Evolutionary conservation across 2,329 filamentous ascomycete species (phyloP).

Genomic region (Fusarium begoniae): DNA sequence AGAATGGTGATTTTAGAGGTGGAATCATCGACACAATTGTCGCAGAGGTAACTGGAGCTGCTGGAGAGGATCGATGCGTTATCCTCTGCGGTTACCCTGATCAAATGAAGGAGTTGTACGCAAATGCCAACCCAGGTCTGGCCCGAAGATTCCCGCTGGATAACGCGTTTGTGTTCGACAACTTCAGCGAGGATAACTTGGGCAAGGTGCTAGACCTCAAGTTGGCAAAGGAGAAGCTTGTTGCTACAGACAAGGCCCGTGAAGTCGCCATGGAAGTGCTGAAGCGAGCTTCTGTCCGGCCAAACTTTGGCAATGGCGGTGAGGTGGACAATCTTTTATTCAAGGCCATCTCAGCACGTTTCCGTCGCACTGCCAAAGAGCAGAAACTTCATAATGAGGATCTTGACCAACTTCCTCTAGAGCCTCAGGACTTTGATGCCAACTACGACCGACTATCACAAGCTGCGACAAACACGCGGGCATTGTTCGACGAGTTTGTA

Average conservation of each 20-base stretch:
- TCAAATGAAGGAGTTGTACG: constrained; percentile 76
- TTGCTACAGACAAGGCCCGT: constrained; percentile 62
- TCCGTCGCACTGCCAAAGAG: constrained; percentile 38
- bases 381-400: constrained; percentile 31
- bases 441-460: constrained; percentile 61
- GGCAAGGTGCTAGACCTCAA: constrained; percentile 71
- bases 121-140: constrained; percentile 76
- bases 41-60: constrained; percentile 74
- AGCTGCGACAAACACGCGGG: constrained; percentile 55
- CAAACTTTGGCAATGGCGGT: constrained; percentile 80
- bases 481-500: constrained; percentile 68
- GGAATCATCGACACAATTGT: constrained; percentile 80
- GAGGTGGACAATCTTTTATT: constrained; percentile 69
- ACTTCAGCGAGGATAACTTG: constrained; percentile 70
- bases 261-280: constrained; percentile 68
- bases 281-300: constrained; percentile 67
- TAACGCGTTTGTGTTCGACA: constrained; percentile 73
- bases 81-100: constrained; percentile 76
- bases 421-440: constrained; percentile 63
- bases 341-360: constrained; percentile 39
- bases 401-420: constrained; percentile 36
- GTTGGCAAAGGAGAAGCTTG: constrained; percentile 64
- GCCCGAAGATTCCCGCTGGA: constrained; percentile 71
- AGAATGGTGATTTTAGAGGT: constrained; percentile 60
- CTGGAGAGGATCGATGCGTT: constrained; percentile 78